These are phyloP conservation scores for Chaetomiaceae sp. DNA, from an alignment of 2,329 filamentous ascomycete genomes.

Conservation along the genomic window DNA sequence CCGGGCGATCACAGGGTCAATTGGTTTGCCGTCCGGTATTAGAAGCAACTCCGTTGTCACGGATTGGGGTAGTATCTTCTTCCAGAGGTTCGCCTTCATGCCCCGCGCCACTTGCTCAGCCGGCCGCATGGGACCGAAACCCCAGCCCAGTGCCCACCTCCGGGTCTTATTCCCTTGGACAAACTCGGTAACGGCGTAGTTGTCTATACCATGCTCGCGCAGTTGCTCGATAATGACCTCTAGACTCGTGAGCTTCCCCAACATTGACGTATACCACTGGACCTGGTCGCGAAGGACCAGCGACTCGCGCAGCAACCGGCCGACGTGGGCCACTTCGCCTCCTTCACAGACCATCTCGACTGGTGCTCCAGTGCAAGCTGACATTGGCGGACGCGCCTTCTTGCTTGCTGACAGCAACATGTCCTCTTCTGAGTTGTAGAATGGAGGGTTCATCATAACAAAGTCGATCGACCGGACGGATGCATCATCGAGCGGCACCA, in stretches of 20 bases:
- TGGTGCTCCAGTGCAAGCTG: conserved; percentile 69
- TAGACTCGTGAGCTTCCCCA: conserved; percentile 73
- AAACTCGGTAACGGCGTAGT: conserved; percentile 79
- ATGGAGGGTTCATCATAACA: conserved; percentile 91
- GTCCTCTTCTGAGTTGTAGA: conserved; percentile 73
- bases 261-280: conserved; percentile 87
- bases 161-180: conserved; percentile 73
- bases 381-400: conserved; percentile 65
- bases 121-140: conserved; percentile 65
- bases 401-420: conserved; percentile 58
- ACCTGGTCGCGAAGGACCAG: conserved; percentile 46
- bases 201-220: conserved; percentile 55
- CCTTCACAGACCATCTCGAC: conserved; percentile 79
- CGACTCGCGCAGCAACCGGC: conserved; percentile 52
- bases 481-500: conserved; percentile 61
- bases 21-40: conserved; percentile 40
- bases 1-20: conserved; percentile 33
- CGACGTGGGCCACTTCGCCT: conserved; percentile 84
- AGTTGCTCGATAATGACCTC: conserved; percentile 57
- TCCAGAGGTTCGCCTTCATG: conserved; percentile 37
- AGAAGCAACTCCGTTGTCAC: conserved; percentile 41
- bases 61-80: conserved; percentile 40
- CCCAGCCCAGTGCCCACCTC: conserved; percentile 88
- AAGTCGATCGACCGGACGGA: conserved; percentile 61
- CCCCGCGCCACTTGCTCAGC: conserved; percentile 42